Conservation (phyloP, 2,329 filamentous ascomycete genomes). For the Exophiala mesophila region DNA sequence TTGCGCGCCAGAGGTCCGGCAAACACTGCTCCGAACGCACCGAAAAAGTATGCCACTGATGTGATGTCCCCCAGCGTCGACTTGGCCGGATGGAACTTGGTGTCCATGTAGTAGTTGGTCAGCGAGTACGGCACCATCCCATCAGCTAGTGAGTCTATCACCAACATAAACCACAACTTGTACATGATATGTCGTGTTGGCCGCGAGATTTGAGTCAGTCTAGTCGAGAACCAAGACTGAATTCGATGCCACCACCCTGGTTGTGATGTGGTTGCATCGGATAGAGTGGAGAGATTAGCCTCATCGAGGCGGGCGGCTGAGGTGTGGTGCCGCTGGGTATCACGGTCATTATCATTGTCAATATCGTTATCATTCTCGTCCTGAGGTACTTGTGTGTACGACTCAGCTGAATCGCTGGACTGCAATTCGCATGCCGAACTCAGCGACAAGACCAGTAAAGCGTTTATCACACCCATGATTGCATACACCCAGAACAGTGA, state of each 20-base stretch:
- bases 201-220: slow-evolving; percentile 52
- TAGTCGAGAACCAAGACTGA: slow-evolving; percentile 13
- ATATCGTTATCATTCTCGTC: slow-evolving; percentile 17
- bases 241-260: slow-evolving; percentile 3
- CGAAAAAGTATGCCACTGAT: slow-evolving; percentile 51
- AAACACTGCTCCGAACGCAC: slow-evolving; percentile 51
- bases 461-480: slow-evolving; percentile 51
- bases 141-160: slow-evolving; percentile 60
- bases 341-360: no score
- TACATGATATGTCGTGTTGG: slow-evolving; percentile 57
- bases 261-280: no score
- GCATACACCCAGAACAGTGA: slow-evolving; percentile 56
- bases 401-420: slow-evolving; percentile 20
- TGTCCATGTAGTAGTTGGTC: slow-evolving; percentile 56
- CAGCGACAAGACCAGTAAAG: slow-evolving; percentile 44
- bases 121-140: slow-evolving; percentile 59
- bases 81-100: slow-evolving; percentile 53
- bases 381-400: slow-evolving; percentile 22
- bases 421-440: slow-evolving; percentile 50
- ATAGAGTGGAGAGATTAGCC: no score
- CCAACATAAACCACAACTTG: slow-evolving; percentile 60
- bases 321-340: no score
- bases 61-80: slow-evolving; percentile 57
- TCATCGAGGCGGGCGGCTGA: no score
- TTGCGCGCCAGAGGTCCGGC: slow-evolving; percentile 54